Evolutionary conservation across 2,329 filamentous ascomycete species (phyloP), one percentile per base, ranked within the genome.

Genomic region (Paraphaeosphaeria sporulosa): DNA sequence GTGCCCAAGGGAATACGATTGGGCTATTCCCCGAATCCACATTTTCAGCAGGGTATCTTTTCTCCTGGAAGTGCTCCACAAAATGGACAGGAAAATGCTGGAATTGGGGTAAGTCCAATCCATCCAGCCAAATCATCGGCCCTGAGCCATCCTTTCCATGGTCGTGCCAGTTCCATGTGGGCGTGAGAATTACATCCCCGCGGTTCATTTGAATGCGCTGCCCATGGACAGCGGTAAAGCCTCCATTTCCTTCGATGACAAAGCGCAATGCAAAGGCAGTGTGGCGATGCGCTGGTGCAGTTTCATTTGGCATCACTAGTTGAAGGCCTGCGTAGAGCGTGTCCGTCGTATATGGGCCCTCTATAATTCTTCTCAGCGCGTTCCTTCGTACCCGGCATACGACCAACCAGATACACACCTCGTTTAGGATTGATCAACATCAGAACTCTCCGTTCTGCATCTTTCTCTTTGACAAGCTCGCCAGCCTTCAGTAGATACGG

Each of bases 91-190:
- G 83, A 2, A 82, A 81, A 61, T 82, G 81, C 0, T 76, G 73
- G 66, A 85, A 87, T 3, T 80, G 73, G 0, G 85, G 85, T 1
- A 87, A 68, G 71, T 87, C 83, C 1, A 88, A 70, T 4, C 81
- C 83, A 66, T 87, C 86, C 1, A 88, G 76, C 86, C 86, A 88
- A 30, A 88, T 82, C 70, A 87, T 83, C 0, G 84, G 84, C 1
- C 78, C 78, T 0, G 78, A 76, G 9, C 84, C 82, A 58, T 87
- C 84, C 50, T 87, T 87, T 3, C 86, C 86, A 58, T 88, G 85
- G 60, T 87, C 86, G 36, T 68, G 66, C 80, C 83, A 87, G 66
- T 86, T 83, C 85, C 85, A 87, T 0, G 80, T 82, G 0, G 85
- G 86, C 0, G 86, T 88, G 0, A 87, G 71, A 15, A 87, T 84